Percentiles rank a stretch among this genome's conserved stretches.
Evolutionary conservation across 768 basidiomycete genomes (phyloP).

Genomic region (Psilocybe cyanescens): DNA sequence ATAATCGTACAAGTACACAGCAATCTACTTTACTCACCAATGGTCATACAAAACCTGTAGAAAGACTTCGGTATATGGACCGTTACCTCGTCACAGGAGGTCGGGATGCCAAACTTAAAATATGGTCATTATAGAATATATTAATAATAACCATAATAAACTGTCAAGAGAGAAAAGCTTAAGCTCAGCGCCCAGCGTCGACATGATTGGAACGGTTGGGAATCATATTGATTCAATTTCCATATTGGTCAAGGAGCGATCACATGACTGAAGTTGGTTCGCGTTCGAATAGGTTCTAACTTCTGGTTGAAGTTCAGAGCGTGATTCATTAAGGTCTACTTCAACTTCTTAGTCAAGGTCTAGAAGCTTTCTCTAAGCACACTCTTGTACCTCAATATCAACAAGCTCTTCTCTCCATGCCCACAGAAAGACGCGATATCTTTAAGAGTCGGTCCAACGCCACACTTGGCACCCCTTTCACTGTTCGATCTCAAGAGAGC

Average conservation of each 20-base stretch:
- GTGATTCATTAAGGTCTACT: too few relatives aligned
- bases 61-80: constrained; percentile 94
- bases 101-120: constrained; percentile 83
- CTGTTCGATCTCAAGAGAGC: not conserved
- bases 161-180: not conserved
- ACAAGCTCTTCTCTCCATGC: not conserved
- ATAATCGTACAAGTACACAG: constrained; percentile 93
- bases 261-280: not conserved
- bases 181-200: too few relatives aligned
- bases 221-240: not conserved
- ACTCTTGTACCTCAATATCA: too few relatives aligned
- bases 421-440: constrained; percentile 1
- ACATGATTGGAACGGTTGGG: too few relatives aligned
- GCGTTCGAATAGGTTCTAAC: not conserved
- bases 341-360: too few relatives aligned
- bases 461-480: not conserved
- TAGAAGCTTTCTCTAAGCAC: too few relatives aligned
- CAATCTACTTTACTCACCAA: constrained; percentile 85
- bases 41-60: constrained; percentile 91
- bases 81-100: constrained; percentile 92
- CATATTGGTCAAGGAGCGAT: not conserved
- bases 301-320: too few relatives aligned
- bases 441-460: not conserved
- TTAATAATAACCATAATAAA: constrained; percentile 6
- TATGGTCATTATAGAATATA: constrained; percentile 80